These are phyloP conservation scores for Abrus precatorius DNA, from an alignment of 306 rosid genomes.

Conservation along the genomic window DNA sequence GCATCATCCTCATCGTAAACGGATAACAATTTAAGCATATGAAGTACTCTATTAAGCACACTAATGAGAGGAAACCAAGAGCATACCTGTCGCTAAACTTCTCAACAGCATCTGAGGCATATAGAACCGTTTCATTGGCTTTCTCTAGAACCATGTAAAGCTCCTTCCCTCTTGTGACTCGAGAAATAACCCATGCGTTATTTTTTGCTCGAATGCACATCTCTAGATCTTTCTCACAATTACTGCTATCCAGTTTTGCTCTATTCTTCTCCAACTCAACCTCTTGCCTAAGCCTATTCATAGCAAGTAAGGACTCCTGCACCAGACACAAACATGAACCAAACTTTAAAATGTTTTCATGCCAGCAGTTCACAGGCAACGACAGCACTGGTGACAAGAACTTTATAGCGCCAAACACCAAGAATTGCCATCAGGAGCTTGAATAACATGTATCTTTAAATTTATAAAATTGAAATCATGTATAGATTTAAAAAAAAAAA, in stretches of 20 bases:
- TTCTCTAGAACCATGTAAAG: constrained; percentile 95
- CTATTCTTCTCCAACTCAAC: constrained; percentile 88
- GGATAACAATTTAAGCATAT: constrained; percentile 25
- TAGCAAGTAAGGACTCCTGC: constrained; percentile 91
- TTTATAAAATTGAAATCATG: constrained; percentile 35
- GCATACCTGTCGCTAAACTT: constrained; percentile 90
- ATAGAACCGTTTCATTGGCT: constrained; percentile 89
- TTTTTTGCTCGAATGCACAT: constrained; percentile 88
- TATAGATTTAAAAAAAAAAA: background rate
- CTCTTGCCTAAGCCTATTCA: constrained; percentile 87
- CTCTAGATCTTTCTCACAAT: constrained; percentile 81
- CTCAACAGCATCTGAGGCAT: constrained; percentile 95
- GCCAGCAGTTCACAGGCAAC: constrained; percentile 27
- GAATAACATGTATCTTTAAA: constrained; percentile 36
- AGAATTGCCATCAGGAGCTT: constrained; percentile 12
- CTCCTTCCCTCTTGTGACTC: constrained; percentile 90
- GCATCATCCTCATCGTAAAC: background rate
- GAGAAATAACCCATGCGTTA: constrained; percentile 93
- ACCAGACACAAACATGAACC: constrained; percentile 43
- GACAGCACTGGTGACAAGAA: constrained; percentile 4
- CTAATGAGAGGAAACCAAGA: constrained; percentile 20
- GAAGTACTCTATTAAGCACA: constrained; percentile 26
- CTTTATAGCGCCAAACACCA: constrained; percentile 34
- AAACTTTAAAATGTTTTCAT: constrained; percentile 27
- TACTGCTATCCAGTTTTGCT: constrained; percentile 59